Evolutionary conservation across 805 yeast genomes (phyloP).

Genomic region (Cyberlindnera xishuangbannaensis): DNA sequence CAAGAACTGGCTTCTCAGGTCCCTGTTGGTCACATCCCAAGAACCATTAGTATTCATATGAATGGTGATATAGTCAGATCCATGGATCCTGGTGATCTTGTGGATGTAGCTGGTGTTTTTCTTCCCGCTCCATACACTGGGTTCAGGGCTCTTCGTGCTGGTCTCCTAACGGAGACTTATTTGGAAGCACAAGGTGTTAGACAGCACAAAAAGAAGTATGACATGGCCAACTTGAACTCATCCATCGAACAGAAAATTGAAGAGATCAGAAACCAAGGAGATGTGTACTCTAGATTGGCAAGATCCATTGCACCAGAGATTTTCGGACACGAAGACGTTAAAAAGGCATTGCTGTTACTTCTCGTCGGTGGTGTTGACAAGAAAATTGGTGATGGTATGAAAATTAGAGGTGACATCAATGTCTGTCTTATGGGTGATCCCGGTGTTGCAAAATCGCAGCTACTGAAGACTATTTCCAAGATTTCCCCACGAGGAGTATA

Average conservation of each 20-base stretch:
- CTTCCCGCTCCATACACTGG: conserved; percentile 96
- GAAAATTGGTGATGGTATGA: conserved; percentile 93
- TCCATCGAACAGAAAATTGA: conserved; percentile 52
- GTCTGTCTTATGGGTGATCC: conserved; percentile 98
- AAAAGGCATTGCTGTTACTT: conserved; percentile 78
- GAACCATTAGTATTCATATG: conserved; percentile 79
- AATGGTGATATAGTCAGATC: conserved; percentile 87
- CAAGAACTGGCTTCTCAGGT: conserved; percentile 96
- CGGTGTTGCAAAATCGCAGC: conserved; percentile 98
- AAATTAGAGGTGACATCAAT: conserved; percentile 95
- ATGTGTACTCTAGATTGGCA: conserved; percentile 74
- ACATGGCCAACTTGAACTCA: conserved; percentile 50
- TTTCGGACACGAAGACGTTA: conserved; percentile 88
- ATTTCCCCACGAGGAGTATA: conserved; percentile 96
- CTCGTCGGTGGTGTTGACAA: conserved; percentile 95
- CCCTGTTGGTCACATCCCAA: conserved; percentile 96
- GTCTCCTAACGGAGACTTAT: conserved; percentile 89
- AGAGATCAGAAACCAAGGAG: conserved; percentile 52
- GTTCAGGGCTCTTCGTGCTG: conserved; percentile 86
- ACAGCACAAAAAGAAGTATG: conserved; percentile 88
- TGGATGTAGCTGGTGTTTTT: conserved; percentile 87
- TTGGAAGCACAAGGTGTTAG: conserved; percentile 79
- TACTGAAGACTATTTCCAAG: conserved; percentile 82
- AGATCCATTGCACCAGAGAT: conserved; percentile 96
- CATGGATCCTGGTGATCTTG: conserved; percentile 90